A percentile compares a stretch with the other conserved stretches of the same genome.
Conservation (phyloP, 805 yeast species). For the Metschnikowia peoriensis region DNA sequence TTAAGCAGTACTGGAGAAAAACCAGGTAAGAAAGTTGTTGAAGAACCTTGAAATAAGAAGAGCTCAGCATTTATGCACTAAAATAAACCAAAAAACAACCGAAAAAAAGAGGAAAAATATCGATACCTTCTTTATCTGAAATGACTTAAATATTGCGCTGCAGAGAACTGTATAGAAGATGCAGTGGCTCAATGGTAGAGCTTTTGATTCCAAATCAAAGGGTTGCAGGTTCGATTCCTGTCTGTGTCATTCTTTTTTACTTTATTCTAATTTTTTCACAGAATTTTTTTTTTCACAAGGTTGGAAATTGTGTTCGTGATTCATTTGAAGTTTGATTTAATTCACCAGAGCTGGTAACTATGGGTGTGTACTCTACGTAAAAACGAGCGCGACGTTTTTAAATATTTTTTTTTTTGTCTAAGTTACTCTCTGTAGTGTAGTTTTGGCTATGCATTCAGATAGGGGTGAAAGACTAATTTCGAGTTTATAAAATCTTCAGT, state of each 20-base stretch:
- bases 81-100: too few species aligned
- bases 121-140: not conserved
- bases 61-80: too few species aligned
- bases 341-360: not conserved
- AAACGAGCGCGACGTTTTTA: not conserved
- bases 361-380: not conserved
- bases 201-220: conserved; percentile 26
- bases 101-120: too few species aligned
- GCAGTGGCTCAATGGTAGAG: conserved; percentile 27
- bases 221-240: conserved; percentile 27
- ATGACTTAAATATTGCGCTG: not conserved
- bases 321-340: too few species aligned
- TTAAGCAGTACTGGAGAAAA: too few species aligned
- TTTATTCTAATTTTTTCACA: not conserved
- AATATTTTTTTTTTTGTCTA: not conserved
- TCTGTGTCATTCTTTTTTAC: conserved; percentile 20
- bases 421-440: not conserved
- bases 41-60: too few species aligned
- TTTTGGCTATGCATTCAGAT: conserved; percentile 19
- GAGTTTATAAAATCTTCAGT: conserved; percentile 17
- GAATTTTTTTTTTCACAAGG: not conserved
- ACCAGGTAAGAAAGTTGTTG: too few species aligned
- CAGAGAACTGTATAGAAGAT: conserved; percentile 8
- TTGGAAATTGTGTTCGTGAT: not conserved
- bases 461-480: conserved; percentile 27